phyloP scores from a whole-genome alignment of 2,329 filamentous ascomycete species.

The Neofusicoccum ribis region DNA sequence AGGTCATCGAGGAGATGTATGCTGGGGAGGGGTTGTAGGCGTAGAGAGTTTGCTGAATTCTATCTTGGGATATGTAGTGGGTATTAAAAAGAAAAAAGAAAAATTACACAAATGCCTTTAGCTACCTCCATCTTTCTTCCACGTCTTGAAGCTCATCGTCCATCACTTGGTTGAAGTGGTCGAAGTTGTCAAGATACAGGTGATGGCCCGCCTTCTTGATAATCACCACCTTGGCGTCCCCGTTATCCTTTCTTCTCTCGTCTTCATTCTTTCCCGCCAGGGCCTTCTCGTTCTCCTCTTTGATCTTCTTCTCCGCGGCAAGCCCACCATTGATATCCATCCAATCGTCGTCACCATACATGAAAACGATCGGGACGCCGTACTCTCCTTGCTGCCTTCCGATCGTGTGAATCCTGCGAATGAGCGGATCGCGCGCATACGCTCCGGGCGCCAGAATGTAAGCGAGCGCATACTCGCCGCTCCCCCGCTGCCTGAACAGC shows the following conservation, averaged over 20 bases:
- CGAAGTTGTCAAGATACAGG: slow-evolving; percentile 68
- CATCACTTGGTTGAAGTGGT: slow-evolving; percentile 69
- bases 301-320: slow-evolving; percentile 76
- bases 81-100: no score
- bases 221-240: slow-evolving; percentile 78
- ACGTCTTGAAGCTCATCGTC: slow-evolving; percentile 67
- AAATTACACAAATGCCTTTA: no score
- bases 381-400: slow-evolving; percentile 70
- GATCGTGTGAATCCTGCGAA: slow-evolving; percentile 81
- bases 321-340: slow-evolving; percentile 64
- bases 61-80: no score
- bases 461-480: slow-evolving; percentile 88
- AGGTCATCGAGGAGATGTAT: background rate
- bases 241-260: slow-evolving; percentile 71
- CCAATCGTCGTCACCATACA: slow-evolving; percentile 14
- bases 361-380: slow-evolving; percentile 72
- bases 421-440: slow-evolving; percentile 83
- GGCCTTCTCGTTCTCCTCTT: slow-evolving; percentile 62
- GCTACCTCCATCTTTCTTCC: slow-evolving; percentile 36
- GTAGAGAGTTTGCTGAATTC: no score
- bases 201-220: slow-evolving; percentile 73
- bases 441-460: slow-evolving; percentile 94
- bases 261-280: slow-evolving; percentile 62
- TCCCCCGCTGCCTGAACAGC: slow-evolving; percentile 88
- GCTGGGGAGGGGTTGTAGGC: no score